Base-by-base conservation (phyloP, 768 basidiomycete genomes). In the Naematelia aurantialba region DNA sequence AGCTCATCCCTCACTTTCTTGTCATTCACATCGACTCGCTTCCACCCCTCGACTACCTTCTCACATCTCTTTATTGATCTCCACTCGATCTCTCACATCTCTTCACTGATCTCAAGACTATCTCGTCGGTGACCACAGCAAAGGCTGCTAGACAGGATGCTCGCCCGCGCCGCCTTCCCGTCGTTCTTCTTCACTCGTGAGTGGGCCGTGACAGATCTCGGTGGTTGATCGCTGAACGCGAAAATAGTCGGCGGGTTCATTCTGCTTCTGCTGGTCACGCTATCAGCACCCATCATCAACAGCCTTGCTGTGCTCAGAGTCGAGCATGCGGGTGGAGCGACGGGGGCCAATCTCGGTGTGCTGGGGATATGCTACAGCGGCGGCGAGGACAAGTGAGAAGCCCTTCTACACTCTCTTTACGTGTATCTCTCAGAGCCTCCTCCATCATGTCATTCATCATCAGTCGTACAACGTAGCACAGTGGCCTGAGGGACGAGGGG, bases 321-420 rank as follows among this genome's bases (percentile, higher is more conserved):
- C 51, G 65, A 79, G 14, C 67, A 78, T 11, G 74, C 78, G 12
- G 66, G 73, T 52, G 62, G 81, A 51, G 26, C 45, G 0, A 51
- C 59, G 8, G 65, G 55, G 14, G 83, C 89, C 10, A 81, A 84
- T 31, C 87, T 90, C 61, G 90, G 90, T 2, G 85, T 90, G 4
- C 91, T 89, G 87, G 90, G 90, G 0, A 80, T 86, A 31, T 92
- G 90, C 76, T 85, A 85, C 0, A 81, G 81, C 27, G 79, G 62
- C 13, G 61, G 60, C 22, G 52, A 48, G 50, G 63, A 61, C 13
- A 52, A 50, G 65, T 69, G 31, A 61, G 62, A 59, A 21, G 25
- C 14, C 8, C 8, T 14, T 51, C 8, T 14, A 5, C n/a, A 24
- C 48, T 22, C n/a, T n/a, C n/a, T n/a, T n/a, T 45, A 29, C 54